phyloP scores from a whole-genome alignment of 768 basidiomycete genomes.

The Tulasnella calospora region DNA sequence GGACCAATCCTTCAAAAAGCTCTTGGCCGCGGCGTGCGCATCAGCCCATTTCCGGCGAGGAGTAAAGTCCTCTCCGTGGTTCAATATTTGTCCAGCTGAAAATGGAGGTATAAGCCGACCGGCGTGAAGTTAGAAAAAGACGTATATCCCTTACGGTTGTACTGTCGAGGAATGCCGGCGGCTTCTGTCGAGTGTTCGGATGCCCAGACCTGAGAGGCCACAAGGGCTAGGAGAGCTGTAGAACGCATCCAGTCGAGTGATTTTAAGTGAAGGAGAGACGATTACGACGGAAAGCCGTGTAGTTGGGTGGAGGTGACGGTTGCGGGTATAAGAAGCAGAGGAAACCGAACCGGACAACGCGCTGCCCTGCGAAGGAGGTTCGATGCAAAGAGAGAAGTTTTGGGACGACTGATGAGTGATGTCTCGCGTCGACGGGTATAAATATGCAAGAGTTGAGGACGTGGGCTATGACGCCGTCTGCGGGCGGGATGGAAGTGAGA shows the following conservation, averaged over 20 bases:
- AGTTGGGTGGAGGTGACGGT: neutral
- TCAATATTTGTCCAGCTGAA: neutral
- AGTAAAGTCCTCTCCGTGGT: neutral
- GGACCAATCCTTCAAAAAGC: constrained; percentile 34
- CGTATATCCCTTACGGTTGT: neutral
- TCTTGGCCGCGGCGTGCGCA: constrained; percentile 34
- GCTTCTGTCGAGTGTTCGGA: neutral
- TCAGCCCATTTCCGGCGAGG: constrained; percentile 31
- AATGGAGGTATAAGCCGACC: neutral
- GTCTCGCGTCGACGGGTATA: neutral
- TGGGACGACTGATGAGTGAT: neutral
- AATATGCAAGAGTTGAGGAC: neutral
- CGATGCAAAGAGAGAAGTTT: neutral
- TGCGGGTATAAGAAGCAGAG: too few relatives aligned
- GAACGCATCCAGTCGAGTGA: neutral
- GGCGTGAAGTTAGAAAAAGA: neutral
- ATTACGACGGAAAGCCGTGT: neutral
- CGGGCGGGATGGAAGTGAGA: neutral
- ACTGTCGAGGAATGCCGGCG: neutral
- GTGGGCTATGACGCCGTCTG: constrained; percentile 1
- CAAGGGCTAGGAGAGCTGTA: neutral
- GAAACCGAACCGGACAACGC: too few relatives aligned
- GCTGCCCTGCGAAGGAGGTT: neutral
- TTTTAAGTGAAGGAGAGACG: neutral
- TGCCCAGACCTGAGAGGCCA: neutral